Base-by-base conservation (phyloP, 768 basidiomycete genomes). In the Serendipita vermifera region DNA sequence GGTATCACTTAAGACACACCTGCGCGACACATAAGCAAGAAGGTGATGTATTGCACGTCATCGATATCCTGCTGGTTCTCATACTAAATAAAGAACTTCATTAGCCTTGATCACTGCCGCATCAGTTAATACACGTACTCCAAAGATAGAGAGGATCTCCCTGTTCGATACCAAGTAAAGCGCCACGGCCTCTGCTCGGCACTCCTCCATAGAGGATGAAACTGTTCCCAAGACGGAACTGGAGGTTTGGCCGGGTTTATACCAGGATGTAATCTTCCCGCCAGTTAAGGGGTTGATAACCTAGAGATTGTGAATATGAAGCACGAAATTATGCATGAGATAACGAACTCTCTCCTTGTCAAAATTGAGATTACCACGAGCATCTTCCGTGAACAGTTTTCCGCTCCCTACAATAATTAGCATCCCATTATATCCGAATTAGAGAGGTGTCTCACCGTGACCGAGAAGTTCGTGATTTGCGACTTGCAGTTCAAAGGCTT, bases 191-290 rank as follows among this genome's bases (percentile, higher is more conserved):
- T 93, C 90, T 6, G 89, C 89, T n/a, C 90, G 80, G 62, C 89
- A 91, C 70, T 92, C 89, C 68, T 92, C 90, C 79, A 91, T 80
- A 1, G 89, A 91, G 0, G 88, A 90, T 3, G 87, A 89, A 5
- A 89, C 85, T 59, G 90, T 85, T 0, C 89, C 89, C 1, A 93
- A 73, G 1, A 90, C 82, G 7, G 87, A 81, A 48, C 80, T 85
- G 35, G 87, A 77, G 0, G 85, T 88, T 67, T 90, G 89, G 5
- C 89, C 89, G 32, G 84, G 77, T 65, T 85, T 85, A 68, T 93
- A 93, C 89, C 89, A 92, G 14, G 85, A 82, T 2, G 78, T 75
- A 55, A 86, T 89, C 20, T 77, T 79, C 67, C 83, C 73, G 5
- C 84, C 84, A 4, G 86, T 91, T 11, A 91, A 73, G 1, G 87